Percentiles rank a stretch among this genome's conserved stretches.
Evolutionary conservation across 1,284 basidiomycete genomes (phyloP).

Genomic region (Inonotus obliquus): DNA sequence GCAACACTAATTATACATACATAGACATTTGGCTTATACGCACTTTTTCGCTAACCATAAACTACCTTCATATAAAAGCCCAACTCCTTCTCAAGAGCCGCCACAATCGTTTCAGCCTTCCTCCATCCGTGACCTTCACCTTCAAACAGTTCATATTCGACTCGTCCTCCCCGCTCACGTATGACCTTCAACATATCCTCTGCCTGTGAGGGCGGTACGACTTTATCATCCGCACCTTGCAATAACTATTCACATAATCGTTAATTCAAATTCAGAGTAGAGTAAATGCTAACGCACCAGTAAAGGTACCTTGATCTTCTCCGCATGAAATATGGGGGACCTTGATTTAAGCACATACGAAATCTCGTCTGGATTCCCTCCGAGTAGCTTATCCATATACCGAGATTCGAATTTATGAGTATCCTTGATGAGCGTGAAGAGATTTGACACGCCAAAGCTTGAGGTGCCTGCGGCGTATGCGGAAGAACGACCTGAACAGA

Average conservation of each 20-base stretch:
- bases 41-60: background rate
- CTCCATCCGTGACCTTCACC: slow-evolving; percentile 58
- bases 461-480: slow-evolving; percentile 46
- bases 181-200: slow-evolving; percentile 42
- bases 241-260: slow-evolving; percentile 35
- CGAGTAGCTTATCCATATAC: slow-evolving; percentile 52
- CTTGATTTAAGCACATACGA: slow-evolving; percentile 46
- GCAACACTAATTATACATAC: too few relatives aligned
- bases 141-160: slow-evolving; percentile 45
- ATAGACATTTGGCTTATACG: background rate
- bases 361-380: slow-evolving; percentile 43
- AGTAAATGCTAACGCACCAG: slow-evolving; percentile 33
- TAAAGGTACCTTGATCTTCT: slow-evolving; percentile 46
- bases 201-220: slow-evolving; percentile 55
- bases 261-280: background rate
- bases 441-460: slow-evolving; percentile 52
- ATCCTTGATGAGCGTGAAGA: slow-evolving; percentile 42
- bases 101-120: slow-evolving; percentile 38
- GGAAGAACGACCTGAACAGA: slow-evolving; percentile 18
- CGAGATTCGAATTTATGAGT: slow-evolving; percentile 66
- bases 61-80: slow-evolving; percentile 34
- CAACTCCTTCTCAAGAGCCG: slow-evolving; percentile 41
- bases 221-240: slow-evolving; percentile 50
- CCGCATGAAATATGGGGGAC: slow-evolving; percentile 47
- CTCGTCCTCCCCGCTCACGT: slow-evolving; percentile 36